These are phyloP conservation scores for Trichothecium sympodiale DNA, from an alignment of 2,329 filamentous ascomycete species.

Conservation along the genomic window DNA sequence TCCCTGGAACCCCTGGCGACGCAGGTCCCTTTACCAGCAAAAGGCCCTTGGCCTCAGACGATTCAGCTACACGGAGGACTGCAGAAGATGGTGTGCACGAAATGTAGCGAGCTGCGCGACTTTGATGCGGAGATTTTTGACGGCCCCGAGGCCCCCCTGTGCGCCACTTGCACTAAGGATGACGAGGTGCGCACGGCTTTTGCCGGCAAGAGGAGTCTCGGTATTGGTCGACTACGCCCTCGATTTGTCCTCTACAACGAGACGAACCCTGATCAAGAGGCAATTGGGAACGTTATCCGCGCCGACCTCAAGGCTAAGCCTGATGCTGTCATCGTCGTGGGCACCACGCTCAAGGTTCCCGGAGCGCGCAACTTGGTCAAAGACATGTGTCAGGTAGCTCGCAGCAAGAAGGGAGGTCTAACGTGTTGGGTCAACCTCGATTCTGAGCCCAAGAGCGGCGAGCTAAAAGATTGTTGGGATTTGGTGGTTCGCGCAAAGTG, in stretches of 20 bases:
- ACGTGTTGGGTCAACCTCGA: conserved; percentile 94
- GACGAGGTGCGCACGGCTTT: conserved; percentile 66
- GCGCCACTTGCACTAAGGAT: conserved; percentile 59
- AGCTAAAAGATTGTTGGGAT: conserved; percentile 91
- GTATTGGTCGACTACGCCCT: conserved; percentile 79
- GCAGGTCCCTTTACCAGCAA: conserved; percentile 65
- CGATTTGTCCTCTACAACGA: conserved; percentile 97
- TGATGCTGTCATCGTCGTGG: conserved; percentile 88
- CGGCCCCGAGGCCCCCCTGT: conserved; percentile 73
- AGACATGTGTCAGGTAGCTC: conserved; percentile 82
- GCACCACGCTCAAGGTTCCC: conserved; percentile 90
- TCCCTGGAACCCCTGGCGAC: conserved; percentile 70
- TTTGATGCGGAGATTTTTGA: conserved; percentile 75
- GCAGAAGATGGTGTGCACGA: conserved; percentile 93
- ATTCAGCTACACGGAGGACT: conserved; percentile 90
- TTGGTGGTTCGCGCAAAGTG: conserved; percentile 77
- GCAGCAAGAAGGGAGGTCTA: conserved; percentile 70
- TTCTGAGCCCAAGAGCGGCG: conserved; percentile 66
- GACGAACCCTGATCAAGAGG: conserved; percentile 90
- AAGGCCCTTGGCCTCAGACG: conserved; percentile 86
- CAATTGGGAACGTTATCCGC: conserved; percentile 82
- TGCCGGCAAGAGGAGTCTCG: conserved; percentile 83
- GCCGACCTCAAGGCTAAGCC: conserved; percentile 78
- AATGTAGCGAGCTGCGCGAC: conserved; percentile 66
- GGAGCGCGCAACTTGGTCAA: conserved; percentile 82